Conservation (phyloP, 1,139 yeast genomes). For the Magnusiomyces tetraspermus region DNA sequence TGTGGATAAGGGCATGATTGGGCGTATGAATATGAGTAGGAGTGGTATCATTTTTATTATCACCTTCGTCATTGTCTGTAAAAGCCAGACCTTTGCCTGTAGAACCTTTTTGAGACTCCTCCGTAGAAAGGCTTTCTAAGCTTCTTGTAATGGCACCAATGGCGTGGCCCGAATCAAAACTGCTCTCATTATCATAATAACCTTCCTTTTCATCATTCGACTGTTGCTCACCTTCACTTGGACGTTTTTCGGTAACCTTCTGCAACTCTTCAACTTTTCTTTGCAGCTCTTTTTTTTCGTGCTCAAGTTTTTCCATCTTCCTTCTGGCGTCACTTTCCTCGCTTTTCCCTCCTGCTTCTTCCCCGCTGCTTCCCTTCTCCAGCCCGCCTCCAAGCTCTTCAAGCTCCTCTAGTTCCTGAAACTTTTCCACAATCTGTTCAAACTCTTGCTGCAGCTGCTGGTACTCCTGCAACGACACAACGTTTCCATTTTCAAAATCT, state of each 20-base stretch:
- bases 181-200: no score
- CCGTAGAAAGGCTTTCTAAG: no score
- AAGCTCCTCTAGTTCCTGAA: not conserved
- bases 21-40: no score
- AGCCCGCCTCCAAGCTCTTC: not conserved
- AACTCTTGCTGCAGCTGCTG: slow-evolving; percentile 1
- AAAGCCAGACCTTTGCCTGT: no score
- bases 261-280: not conserved
- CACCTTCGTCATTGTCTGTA: no score
- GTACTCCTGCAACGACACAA: not conserved
- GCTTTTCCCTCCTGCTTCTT: not conserved
- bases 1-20: no score
- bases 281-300: not conserved
- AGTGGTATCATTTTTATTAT: no score
- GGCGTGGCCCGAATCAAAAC: no score
- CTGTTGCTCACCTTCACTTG: no score
- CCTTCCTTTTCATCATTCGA: no score
- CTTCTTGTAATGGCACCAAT: no score
- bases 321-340: not conserved
- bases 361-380: not conserved
- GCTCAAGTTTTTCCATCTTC: not conserved
- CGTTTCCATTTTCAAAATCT: not conserved
- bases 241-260: not conserved
- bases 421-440: not conserved
- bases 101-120: no score